A percentile compares a stretch with the other conserved stretches of the same genome.
Conservation (phyloP, 1,139 yeast species). For the Taphrina communis region DNA sequence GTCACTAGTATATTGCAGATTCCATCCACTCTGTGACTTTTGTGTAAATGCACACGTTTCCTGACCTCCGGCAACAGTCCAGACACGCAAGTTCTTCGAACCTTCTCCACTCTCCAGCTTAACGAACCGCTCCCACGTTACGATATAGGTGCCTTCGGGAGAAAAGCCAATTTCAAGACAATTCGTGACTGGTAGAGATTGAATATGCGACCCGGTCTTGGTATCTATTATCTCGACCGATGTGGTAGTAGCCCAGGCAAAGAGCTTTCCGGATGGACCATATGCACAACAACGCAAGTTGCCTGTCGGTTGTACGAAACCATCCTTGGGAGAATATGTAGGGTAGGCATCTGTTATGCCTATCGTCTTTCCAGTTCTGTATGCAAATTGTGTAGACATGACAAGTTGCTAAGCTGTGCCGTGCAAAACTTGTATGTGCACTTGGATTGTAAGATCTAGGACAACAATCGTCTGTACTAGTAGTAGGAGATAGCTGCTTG, state of each 20-base stretch:
- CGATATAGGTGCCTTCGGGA: constrained; percentile 81
- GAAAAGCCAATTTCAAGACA: constrained; percentile 85
- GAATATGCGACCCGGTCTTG: constrained; percentile 56
- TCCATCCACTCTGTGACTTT: constrained; percentile 72
- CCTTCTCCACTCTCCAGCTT: constrained; percentile 54
- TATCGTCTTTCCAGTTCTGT: constrained; percentile 68
- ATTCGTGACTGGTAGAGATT: constrained; percentile 61
- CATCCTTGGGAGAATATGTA: constrained; percentile 49
- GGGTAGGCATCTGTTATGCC: constrained; percentile 66
- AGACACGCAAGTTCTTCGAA: constrained; percentile 74
- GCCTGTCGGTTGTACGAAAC: constrained; percentile 47
- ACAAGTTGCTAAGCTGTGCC: not conserved
- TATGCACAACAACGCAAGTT: constrained; percentile 52
- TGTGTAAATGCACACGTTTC: constrained; percentile 72
- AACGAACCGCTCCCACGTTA: constrained; percentile 88
- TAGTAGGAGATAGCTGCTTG: not conserved
- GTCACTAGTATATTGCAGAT: constrained; percentile 82
- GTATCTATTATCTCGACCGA: constrained; percentile 66
- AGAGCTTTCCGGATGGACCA: constrained; percentile 57
- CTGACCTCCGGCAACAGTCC: constrained; percentile 60
- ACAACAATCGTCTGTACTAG: not conserved
- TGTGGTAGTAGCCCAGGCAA: constrained; percentile 58
- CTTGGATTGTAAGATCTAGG: not conserved
- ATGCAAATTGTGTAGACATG: constrained; percentile 49
- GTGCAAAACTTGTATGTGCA: not conserved